These are phyloP conservation scores for Epithemia pelagica DNA, from an alignment of 108 stramenopile species.

Conservation along the genomic window DNA sequence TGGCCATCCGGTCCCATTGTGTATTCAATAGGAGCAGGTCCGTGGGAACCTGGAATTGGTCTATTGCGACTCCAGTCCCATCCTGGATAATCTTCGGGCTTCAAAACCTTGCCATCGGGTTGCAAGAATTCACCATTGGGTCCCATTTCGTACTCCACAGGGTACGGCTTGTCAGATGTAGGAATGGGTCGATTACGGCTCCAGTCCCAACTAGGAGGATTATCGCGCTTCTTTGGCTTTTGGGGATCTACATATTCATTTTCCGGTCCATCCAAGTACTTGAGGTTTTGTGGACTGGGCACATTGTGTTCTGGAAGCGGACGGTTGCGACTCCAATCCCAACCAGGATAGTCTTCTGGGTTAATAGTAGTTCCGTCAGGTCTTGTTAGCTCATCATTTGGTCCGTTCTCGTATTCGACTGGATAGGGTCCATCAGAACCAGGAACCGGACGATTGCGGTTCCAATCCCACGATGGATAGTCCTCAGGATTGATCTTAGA, in stretches of 20 bases:
- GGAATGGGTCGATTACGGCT: background rate
- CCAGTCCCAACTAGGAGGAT: conserved; percentile 10
- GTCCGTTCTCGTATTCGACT: background rate
- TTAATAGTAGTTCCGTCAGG: background rate
- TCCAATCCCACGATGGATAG: conserved; percentile 16
- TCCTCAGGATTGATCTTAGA: background rate
- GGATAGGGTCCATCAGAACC: background rate
- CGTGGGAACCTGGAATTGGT: background rate
- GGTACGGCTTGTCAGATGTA: background rate
- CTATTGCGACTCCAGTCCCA: conserved; percentile 10
- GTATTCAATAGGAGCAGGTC: background rate
- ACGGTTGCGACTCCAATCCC: conserved; percentile 6
- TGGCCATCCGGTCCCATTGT: background rate
- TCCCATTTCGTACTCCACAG: background rate
- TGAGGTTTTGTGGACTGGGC: background rate
- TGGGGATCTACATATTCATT: background rate
- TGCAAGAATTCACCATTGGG: background rate
- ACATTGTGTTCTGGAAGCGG: background rate
- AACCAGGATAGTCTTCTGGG: conserved; percentile 1
- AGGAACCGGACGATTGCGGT: conserved; percentile 10
- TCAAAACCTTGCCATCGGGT: conserved; percentile 1
- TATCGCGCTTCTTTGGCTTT: background rate
- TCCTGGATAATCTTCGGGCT: conserved; percentile 1
- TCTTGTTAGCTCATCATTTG: background rate
- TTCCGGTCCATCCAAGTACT: background rate